Base-by-base conservation (phyloP, 1,284 basidiomycete genomes). In the Melampsora americana region DNA sequence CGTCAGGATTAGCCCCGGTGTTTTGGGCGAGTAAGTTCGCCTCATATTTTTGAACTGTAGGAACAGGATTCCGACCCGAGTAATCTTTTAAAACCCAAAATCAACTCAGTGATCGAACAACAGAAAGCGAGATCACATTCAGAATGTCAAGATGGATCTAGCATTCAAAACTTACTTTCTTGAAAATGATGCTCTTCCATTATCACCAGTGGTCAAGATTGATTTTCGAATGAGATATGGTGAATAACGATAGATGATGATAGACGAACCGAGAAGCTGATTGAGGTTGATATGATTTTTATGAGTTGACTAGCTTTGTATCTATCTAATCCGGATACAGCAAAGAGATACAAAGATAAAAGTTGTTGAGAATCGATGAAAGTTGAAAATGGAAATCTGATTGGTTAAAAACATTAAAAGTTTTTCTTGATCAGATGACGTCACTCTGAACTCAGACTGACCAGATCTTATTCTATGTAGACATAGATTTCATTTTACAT, bases 41-140 rank as follows among this genome's bases (percentile, higher is more conserved):
- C 35, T 66, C 39, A 42, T 74, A 74, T n/a, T 61, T 67, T 35
- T 74, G 30, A n/a, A 74, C 44, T 12, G 72, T 74, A 32, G 72
- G 72, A 12, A 74, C 72, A 39, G 72, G 72, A 42, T 74, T 74
- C 1, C 53, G 72, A 56, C 32, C 48, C n/a, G 72, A 74, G 35
- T 74, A 74, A 53, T 66, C 70, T 73, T n/a, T 7, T 20, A n/a
- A 60, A 35, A 26, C 7, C 18, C 30, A 39, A 14, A 32, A 30
- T 30, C 23, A n/a, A 26, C 26, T 53, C 9, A 53, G 50, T 53
- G 53, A 44, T 44, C 42, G 42, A 44, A 11, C 9, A 44, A 44
- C 11, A 26, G 26, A 20, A 48, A 42, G 12, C 5, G 28, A 35
- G 42, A 61, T 65, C 6, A 35, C 50, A 30, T 66, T 65, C 2